Evolutionary conservation across 1,284 basidiomycete species (phyloP).

Genomic region (Pseudozyma tsukubaensis): DNA sequence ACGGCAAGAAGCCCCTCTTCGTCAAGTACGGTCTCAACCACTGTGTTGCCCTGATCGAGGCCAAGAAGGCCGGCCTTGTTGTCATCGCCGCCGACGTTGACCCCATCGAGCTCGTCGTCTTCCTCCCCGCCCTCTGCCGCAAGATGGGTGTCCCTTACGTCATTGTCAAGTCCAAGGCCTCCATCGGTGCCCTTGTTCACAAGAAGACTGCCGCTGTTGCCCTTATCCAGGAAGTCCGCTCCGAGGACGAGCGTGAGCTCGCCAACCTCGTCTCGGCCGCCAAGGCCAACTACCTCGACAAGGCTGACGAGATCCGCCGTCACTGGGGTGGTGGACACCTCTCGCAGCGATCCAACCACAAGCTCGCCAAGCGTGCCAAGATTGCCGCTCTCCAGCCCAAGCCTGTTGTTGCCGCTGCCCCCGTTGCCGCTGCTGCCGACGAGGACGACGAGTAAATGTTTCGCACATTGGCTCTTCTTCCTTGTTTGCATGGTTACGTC

Average conservation of each 20-base stretch:
- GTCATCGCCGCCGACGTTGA: constrained; percentile 98
- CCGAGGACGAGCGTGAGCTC: constrained; percentile 92
- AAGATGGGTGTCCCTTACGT: constrained; percentile 99
- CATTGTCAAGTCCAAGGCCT: constrained; percentile 95
- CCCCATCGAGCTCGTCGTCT: constrained; percentile 93
- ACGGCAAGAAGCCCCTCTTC: constrained; percentile 85
- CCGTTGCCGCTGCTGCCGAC: constrained; percentile 33
- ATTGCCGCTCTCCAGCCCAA: constrained; percentile 73
- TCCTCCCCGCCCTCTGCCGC: constrained; percentile 96
- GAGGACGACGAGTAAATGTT: constrained; percentile 51
- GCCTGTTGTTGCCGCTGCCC: constrained; percentile 40
- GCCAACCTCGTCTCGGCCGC: constrained; percentile 90
- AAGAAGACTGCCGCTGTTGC: constrained; percentile 97
- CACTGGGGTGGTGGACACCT: constrained; percentile 97
- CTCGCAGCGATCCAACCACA: constrained; percentile 90
- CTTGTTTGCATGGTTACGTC: constrained; percentile 4
- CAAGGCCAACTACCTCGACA: constrained; percentile 95
- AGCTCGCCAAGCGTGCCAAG: constrained; percentile 94
- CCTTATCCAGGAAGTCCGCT: constrained; percentile 90
- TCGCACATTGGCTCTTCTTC: constrained; percentile 24
- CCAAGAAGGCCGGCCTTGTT: constrained; percentile 97
- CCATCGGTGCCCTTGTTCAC: constrained; percentile 94
- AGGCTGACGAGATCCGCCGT: constrained; percentile 89
- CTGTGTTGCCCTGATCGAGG: constrained; percentile 86
- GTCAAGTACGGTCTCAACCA: constrained; percentile 99